These are phyloP conservation scores for Exserohilum turcica DNA, from an alignment of 2,329 filamentous ascomycete species.

Conservation along the genomic window DNA sequence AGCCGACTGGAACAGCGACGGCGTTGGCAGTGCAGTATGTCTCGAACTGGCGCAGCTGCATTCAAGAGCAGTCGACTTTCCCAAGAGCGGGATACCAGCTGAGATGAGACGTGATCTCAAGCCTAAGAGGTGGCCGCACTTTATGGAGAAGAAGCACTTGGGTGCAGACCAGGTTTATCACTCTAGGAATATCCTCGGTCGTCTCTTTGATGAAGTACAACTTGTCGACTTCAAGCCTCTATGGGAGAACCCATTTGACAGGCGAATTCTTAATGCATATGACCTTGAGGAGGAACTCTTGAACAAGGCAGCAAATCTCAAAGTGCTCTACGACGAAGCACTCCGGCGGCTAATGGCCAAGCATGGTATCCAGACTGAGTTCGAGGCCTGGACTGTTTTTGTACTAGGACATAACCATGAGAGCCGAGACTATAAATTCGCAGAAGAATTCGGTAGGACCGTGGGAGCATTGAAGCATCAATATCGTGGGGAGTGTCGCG, in stretches of 20 bases:
- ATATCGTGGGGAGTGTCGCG: conserved; percentile 70
- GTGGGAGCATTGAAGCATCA: conserved; percentile 68
- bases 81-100: conserved; percentile 84
- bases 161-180: conserved; percentile 60
- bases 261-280: conserved; percentile 70
- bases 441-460: conserved; percentile 78
- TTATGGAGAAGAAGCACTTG: conserved; percentile 73
- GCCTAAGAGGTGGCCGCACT: conserved; percentile 78
- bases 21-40: conserved; percentile 71
- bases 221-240: conserved; percentile 71
- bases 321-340: conserved; percentile 75
- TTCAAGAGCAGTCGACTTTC: conserved; percentile 91
- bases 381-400: conserved; percentile 90
- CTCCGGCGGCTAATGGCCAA: conserved; percentile 84
- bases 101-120: conserved; percentile 65
- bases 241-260: conserved; percentile 76
- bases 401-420: conserved; percentile 74
- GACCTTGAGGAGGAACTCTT: conserved; percentile 61
- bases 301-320: conserved; percentile 67
- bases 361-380: conserved; percentile 81
- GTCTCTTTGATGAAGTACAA: conserved; percentile 79
- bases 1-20: conserved; percentile 66
- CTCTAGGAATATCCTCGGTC: conserved; percentile 75
- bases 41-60: conserved; percentile 78
- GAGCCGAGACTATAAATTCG: conserved; percentile 80